Percentiles rank a stretch among this genome's conserved stretches.
These are phyloP conservation scores for Parathielavia hyrcaniae DNA, from an alignment of 495 filamentous ascomycete genomes.

Conservation along the genomic window DNA sequence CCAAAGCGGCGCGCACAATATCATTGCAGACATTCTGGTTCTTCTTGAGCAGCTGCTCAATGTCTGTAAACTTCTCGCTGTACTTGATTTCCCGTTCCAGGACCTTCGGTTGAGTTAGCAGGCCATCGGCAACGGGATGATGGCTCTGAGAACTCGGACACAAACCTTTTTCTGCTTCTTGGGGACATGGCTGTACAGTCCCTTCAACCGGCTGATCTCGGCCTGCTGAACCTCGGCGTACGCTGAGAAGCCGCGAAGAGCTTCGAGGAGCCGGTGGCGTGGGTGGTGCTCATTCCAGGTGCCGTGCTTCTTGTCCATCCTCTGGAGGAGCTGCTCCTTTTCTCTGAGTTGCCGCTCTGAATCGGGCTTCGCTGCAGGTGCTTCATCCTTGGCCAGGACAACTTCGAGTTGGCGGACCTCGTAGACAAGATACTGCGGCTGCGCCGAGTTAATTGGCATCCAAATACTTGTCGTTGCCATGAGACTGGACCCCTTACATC, in stretches of 20 bases:
- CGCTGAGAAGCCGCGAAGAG: slow-evolving; percentile 28
- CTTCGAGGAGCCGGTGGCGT: slow-evolving; percentile 29
- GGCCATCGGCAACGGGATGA: too few relatives aligned
- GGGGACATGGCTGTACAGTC: slow-evolving; percentile 25
- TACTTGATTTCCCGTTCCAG: slow-evolving; percentile 19
- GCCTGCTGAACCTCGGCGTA: slow-evolving; percentile 26
- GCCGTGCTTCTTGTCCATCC: slow-evolving; percentile 11
- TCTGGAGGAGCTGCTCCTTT: slow-evolving; percentile 16
- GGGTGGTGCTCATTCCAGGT: slow-evolving; percentile 24
- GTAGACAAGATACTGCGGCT: slow-evolving; percentile 1
- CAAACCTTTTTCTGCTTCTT: slow-evolving; percentile 24
- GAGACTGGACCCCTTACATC: not conserved
- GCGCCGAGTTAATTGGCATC: not conserved
- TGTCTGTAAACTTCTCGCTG: slow-evolving; percentile 25
- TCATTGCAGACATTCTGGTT: slow-evolving; percentile 28
- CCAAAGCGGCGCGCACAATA: slow-evolving; percentile 27
- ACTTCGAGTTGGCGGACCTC: slow-evolving; percentile 3
- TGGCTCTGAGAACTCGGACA: too few relatives aligned
- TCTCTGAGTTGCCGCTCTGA: slow-evolving; percentile 13
- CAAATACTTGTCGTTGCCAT: not conserved
- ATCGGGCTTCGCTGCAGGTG: not conserved
- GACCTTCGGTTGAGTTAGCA: slow-evolving; percentile 1
- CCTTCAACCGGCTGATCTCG: slow-evolving; percentile 25
- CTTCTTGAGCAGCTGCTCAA: slow-evolving; percentile 19
- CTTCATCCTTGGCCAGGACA: not conserved